These are phyloP conservation scores for Metarhizium guizhouense DNA, from an alignment of 2,329 filamentous ascomycete species.

Conservation along the genomic window DNA sequence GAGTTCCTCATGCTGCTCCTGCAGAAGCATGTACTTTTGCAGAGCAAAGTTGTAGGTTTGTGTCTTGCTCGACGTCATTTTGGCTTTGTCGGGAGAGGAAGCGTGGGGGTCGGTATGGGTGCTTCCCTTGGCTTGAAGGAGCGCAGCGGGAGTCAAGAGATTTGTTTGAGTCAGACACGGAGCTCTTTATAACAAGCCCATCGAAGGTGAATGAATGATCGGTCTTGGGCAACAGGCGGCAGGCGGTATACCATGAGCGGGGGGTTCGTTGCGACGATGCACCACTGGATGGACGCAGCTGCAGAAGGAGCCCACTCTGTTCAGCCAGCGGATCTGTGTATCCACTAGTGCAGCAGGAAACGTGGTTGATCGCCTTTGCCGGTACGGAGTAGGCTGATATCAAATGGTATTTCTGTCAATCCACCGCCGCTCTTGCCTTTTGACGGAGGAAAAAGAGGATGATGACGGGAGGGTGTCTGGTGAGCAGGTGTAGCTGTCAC, in stretches of 20 bases:
- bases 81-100: conserved; percentile 6
- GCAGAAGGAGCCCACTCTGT: conserved; percentile 4
- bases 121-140: not conserved
- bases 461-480: not conserved
- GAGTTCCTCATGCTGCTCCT: conserved; percentile 46
- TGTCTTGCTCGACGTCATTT: conserved; percentile 18
- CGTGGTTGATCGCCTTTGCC: not conserved
- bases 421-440: not conserved
- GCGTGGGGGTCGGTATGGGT: not conserved
- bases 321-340: not conserved
- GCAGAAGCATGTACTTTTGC: conserved; percentile 44
- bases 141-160: not conserved
- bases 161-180: not conserved
- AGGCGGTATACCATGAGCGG: not conserved
- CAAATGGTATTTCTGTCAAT: not conserved
- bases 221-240: conserved; percentile 4
- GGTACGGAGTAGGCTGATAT: not conserved
- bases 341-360: not conserved
- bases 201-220: not conserved
- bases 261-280: conserved; percentile 1
- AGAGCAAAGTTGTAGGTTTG: conserved; percentile 37
- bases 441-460: not conserved
- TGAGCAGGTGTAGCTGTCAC: not conserved
- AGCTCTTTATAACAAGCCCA: conserved; percentile 1
- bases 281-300: conserved; percentile 1